Base-by-base conservation (phyloP, 2,329 filamentous ascomycete species). In the Penicillium sp. region DNA sequence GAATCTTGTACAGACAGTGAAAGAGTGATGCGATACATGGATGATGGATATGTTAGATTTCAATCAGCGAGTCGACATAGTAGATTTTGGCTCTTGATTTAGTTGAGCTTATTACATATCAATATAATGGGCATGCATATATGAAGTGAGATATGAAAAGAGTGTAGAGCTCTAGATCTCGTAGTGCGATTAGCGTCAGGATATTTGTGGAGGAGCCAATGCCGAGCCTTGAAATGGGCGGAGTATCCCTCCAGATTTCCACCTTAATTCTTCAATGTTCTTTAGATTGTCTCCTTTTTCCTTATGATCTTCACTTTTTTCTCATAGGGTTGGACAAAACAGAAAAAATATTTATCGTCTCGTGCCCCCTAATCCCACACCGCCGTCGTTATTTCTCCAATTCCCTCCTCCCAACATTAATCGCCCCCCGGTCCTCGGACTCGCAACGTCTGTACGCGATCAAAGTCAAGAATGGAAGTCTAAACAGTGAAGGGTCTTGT, bases 221-320 rank as follows among this genome's bases (percentile, higher is more conserved):
- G 49, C 44, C 41, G 55, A 61, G 59, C 59, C 55, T 59, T 57
- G 25, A 29, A 44, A 44, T 65, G 57, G 63, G 61, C 63, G 65
- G 65, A 65, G 63, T 61, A 58, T 63, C 63, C 23, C 61, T 64
- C 63, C 55, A 63, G 58, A 64, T 53, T 64, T 55, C 51, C 58
- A 52, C 52, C 41, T 43, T 53, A 51, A 45, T 55, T 27, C 41
- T 23, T 36, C 25, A 25, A 42, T 36, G 9, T 27, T 19, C 17
- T 31, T 25, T 15, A 47, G 19, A 43, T 17, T 17, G 2, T 17
- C 41, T 17, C 9, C 60, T 29, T 10, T 15, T 35, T 15, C 5
- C 13, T 36, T 23, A 27, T n/a, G 12, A 56, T 21, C 9, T 39
- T 42, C 19, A 29, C 19, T 23, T 8, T 21, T 19, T 33, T 6